Base-by-base conservation (phyloP, 2,329 filamentous ascomycete species). In the Sarocladium oryzae region DNA sequence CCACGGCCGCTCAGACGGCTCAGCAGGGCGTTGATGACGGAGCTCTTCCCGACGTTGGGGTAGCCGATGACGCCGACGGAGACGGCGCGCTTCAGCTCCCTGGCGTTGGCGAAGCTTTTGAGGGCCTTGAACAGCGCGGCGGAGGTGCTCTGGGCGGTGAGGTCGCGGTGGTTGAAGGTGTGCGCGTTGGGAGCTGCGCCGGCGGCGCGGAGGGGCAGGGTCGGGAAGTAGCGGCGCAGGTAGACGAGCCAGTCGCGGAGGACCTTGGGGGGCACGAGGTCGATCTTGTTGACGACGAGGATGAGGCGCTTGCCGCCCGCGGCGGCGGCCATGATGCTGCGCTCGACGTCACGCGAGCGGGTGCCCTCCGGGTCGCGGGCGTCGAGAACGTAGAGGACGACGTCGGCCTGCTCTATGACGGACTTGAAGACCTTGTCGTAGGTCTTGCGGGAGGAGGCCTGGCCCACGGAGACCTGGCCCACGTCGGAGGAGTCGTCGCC, bases 371-470 rank as follows among this genome's bases (percentile, higher is more conserved):
- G 91, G 62, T 96, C 90, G 60, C 91, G 84, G 51, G 92, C 91
- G 63, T 96, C 91, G 52, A 96, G 82, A 49, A 96, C 89, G 69
- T 96, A 96, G 50, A 96, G 81, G 32, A 96, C 79, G 24, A 96
- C 90, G 65, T 96, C 91, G 48, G 91, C 88, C 56, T 88, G 81
- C 55, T 95, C 88, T 30, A 95, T 84, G 15, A 96, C 90, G 63
- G 89, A 81, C 75, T 96, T 96, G 78, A 96, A 96, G 60, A 95
- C 84, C 75, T 95, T 96, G 78, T 96, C 90, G 69, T 92, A 96
- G 51, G 89, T 88, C 69, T 85, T 89, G 62, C 90, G 82, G 50
- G 91, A 96, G 2, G 79, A 78, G 6, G 78, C 76, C 49, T 77
- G 70, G 15, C 74, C 75, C 53, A 76, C 71, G 18, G 71, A 72